Conservation (phyloP, 73 alveolate species). For the Diophrys appendiculata region DNA sequence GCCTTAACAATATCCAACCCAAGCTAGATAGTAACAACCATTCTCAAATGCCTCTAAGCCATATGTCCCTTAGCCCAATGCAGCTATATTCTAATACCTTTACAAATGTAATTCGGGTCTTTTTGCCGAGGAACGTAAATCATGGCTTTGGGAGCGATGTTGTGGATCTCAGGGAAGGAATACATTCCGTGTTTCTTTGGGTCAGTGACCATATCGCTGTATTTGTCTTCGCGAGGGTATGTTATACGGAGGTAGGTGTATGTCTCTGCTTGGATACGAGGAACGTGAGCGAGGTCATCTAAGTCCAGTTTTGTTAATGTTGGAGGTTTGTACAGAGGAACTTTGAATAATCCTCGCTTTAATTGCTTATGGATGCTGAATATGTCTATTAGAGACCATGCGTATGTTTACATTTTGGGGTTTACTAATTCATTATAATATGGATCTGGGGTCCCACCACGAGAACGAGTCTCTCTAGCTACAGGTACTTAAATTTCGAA, state of each 20-base stretch:
- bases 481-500: slow-evolving; percentile 80
- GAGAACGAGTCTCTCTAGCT: slow-evolving; percentile 31
- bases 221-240: slow-evolving; percentile 55
- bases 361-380: slow-evolving; percentile 69
- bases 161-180: slow-evolving; percentile 60
- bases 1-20: slow-evolving; percentile 39
- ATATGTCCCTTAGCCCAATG: slow-evolving; percentile 55
- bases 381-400: slow-evolving; percentile 85
- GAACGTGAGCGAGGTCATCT: slow-evolving; percentile 46
- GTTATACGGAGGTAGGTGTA: slow-evolving; percentile 58
- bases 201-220: slow-evolving; percentile 38
- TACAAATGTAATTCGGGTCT: slow-evolving; percentile 54
- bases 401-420: slow-evolving; percentile 50
- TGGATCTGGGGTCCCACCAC: background rate
- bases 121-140: slow-evolving; percentile 49
- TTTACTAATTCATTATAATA: background rate
- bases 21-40: slow-evolving; percentile 35
- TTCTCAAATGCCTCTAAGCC: slow-evolving; percentile 50
- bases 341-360: slow-evolving; percentile 54
- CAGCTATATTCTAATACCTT: slow-evolving; percentile 33
- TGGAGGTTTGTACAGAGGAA: slow-evolving; percentile 65
- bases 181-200: slow-evolving; percentile 54
- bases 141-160: slow-evolving; percentile 58
- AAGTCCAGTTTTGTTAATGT: slow-evolving; percentile 51
- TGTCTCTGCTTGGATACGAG: slow-evolving; percentile 45